Evolutionary conservation across 129 eudicot species (phyloP), one percentile per base, ranked within the genome.

Genomic region (Escallonia rubra): DNA sequence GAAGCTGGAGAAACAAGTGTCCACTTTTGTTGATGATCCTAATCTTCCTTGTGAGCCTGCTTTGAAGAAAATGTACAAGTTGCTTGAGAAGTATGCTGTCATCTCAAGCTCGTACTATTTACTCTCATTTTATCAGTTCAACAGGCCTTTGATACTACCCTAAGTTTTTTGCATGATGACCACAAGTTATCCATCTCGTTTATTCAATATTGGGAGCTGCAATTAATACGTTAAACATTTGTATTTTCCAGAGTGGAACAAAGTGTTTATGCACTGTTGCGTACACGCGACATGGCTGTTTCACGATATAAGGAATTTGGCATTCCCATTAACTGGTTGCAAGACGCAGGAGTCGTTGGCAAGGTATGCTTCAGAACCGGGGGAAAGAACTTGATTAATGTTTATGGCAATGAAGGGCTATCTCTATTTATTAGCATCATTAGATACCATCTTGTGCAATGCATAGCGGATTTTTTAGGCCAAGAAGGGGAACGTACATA

Each of bases 281-380:
- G 99, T 9, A 93, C 99, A 62, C 68, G 99, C 12, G 99, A 93
- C 76, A 89, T 93, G 96, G 92, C 99, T 41, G 79, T 89, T 71
- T 93, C 99, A 13, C 86, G 99, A 59, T 93, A 93, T 64, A 89
- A 67, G 70, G 99, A 89, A 69, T 89, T 93, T 59, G 96, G 99
- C 12, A 89, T 93, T 69, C 99, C 99, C 0, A 79, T 81, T 41
- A 80, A 89, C 61, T 93, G 96, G 99, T 82, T 93, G 72, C 89
- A 82, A 65, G 99, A 93, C 79, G 78, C 96, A 12, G 96, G 96
- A 50, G 79, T 89, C 43, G 96, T 93, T 61, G 99, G 95, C 79
- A 93, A 93, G 99, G 96, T 93, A 84, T 57, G 69, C 59, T 65
- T 70, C 16, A 49, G 57, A 43, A 43, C 44, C 43, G 1, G 48